Base-by-base conservation (phyloP, 2,329 filamentous ascomycete species). In the Achaetomium macrosporum region DNA sequence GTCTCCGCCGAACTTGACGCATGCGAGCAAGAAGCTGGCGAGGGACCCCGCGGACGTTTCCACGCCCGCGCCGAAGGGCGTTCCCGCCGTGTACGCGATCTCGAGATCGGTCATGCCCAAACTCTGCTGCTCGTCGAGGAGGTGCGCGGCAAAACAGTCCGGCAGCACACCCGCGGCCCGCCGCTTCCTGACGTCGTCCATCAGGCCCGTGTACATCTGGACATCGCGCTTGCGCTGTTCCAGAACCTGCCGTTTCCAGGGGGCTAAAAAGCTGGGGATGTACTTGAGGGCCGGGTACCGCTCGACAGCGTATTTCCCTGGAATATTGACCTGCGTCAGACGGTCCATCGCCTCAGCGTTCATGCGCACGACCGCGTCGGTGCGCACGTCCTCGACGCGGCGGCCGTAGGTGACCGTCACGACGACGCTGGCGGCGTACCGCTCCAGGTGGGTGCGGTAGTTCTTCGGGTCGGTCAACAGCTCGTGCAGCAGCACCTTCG, bases 11-110 rank as follows among this genome's bases (percentile, higher is more conserved):
- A 74, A 75, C n/a, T 77, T 67, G 15, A 69, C 71, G 63, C 80
- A 80, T 0, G 76, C 77, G 0, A 82, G 68, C 17, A 77, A 68
- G 60, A 81, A 73, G n/a, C 69, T 81, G 0, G 54, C 75, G 55
- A 65, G 73, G 53, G 66, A 81, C 54, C 51, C 79, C 62, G 57
- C 78, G 53, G 58, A 81, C 73, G 71, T 74, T 55, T 74, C 71
- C 0, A 73, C 70, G 0, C 72, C 71, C 0, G 72, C 72, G 0
- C 72, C 74, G 29, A 76, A 76, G 0, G 75, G 69, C 1, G 71
- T 71, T 1, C 73, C 74, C 0, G 72, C 71, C 0, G 71, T 65
- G 39, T 75, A 75, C 0, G 72, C 72, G 30, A 72, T 64, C 41
- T 77, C 75, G 0, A 73, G 56, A 35, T 72, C 69, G 0, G 66